These are phyloP conservation scores for Pascua sp. DNA, from an alignment of 1,284 basidiomycete genomes.

Conservation along the genomic window DNA sequence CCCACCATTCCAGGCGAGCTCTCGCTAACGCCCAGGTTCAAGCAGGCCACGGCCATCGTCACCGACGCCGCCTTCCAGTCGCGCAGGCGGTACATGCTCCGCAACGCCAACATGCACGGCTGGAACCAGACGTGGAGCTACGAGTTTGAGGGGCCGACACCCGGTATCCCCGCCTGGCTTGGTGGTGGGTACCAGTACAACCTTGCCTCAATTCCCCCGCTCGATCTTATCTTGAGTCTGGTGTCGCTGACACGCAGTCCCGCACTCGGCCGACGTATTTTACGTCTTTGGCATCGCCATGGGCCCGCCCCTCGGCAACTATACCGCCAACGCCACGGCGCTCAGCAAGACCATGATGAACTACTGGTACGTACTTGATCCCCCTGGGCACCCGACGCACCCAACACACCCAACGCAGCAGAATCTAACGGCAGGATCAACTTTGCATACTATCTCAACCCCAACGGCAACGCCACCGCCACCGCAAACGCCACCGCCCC, in stretches of 20 bases:
- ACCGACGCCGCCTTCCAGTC: constrained; percentile 38
- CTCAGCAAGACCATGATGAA: constrained; percentile 31
- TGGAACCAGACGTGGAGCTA: constrained; percentile 35
- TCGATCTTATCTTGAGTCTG: neutral
- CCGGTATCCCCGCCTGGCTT: neutral
- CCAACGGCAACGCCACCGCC: constrained; percentile 25
- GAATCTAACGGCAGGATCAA: constrained; percentile 35
- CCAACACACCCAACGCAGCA: no score
- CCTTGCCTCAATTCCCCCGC: neutral
- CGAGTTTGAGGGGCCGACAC: constrained; percentile 23
- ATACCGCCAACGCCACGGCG: constrained; percentile 21
- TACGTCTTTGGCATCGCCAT: constrained; percentile 27
- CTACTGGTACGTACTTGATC: constrained; percentile 36
- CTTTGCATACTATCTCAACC: constrained; percentile 43
- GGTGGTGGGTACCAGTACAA: constrained; percentile 1
- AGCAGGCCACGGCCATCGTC: constrained; percentile 29
- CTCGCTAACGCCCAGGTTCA: constrained; percentile 19
- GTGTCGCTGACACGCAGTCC: neutral
- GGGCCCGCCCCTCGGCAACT: constrained; percentile 9
- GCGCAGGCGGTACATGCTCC: constrained; percentile 29
- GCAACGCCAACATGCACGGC: constrained; percentile 25
- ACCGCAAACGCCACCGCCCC: neutral
- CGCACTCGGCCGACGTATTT: constrained; percentile 30
- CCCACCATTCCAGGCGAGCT: neutral
- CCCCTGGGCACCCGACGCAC: no score